Evolutionary conservation across 2,329 filamentous ascomycete species (phyloP).

Genomic region (Epichloe amarillans): DNA sequence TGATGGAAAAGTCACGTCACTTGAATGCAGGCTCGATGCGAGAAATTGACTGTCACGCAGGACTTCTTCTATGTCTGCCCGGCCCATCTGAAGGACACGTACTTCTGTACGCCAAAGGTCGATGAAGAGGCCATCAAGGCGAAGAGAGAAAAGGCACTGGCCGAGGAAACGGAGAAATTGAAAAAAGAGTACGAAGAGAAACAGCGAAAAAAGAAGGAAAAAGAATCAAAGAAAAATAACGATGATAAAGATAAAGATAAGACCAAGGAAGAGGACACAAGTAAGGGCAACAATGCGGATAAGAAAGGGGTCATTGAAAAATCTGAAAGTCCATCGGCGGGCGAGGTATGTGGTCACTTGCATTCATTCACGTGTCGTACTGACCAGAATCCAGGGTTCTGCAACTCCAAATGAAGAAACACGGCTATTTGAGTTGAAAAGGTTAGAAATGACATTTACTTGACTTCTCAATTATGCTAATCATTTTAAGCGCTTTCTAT

Average conservation of each 20-base stretch:
- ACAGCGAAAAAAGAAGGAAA: constrained; percentile 54
- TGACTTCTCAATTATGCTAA: background rate
- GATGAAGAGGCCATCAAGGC: constrained; percentile 53
- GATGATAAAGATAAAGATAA: constrained; percentile 25
- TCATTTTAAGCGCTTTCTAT: constrained; percentile 56
- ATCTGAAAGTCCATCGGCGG: background rate
- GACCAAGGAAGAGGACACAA: constrained; percentile 18
- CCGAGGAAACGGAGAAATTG: constrained; percentile 49
- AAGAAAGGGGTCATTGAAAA: constrained; percentile 12
- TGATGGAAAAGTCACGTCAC: background rate
- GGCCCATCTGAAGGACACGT: constrained; percentile 66
- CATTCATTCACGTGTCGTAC: background rate
- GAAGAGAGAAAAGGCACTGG: constrained; percentile 47
- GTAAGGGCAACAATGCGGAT: constrained; percentile 12
- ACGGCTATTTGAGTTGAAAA: constrained; percentile 72
- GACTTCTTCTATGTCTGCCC: constrained; percentile 91
- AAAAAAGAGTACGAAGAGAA: constrained; percentile 67
- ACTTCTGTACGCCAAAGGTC: constrained; percentile 65
- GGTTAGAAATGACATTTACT: constrained; percentile 31
- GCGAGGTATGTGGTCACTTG: constrained; percentile 2
- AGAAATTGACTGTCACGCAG: constrained; percentile 12
- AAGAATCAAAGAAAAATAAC: constrained; percentile 44
- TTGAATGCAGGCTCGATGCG: background rate
- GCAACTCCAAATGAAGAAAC: constrained; percentile 47
- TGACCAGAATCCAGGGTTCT: constrained; percentile 4